Evolutionary conservation across 78 protist genomes (phyloP).

Genomic region (Mastigamoeba balamuthi): DNA sequence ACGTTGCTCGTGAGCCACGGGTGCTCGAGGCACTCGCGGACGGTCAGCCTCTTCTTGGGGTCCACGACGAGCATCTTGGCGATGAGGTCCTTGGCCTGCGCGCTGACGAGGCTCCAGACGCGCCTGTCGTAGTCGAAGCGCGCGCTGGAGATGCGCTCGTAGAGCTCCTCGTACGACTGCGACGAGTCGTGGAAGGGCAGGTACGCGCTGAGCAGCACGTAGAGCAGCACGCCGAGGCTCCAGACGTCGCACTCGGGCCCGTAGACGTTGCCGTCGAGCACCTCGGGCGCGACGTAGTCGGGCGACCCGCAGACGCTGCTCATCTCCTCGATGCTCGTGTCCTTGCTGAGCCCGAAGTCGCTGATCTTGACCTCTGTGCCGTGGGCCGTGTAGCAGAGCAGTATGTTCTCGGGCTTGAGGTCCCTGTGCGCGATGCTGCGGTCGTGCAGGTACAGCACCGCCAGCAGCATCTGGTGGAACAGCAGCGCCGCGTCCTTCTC

Average conservation of each 20-base stretch:
- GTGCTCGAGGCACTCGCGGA: conserved; percentile 65
- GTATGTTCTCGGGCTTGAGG: conserved; percentile 48
- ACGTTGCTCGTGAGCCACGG: conserved; percentile 76
- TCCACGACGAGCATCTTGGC: conserved; percentile 56
- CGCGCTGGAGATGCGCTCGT: too few relatives aligned
- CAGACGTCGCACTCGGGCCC: conserved; percentile 58
- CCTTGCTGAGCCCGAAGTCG: conserved; percentile 69
- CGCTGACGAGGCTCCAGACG: background rate
- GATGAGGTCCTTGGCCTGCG: conserved; percentile 42
- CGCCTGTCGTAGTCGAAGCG: too few relatives aligned
- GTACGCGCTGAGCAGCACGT: conserved; percentile 33
- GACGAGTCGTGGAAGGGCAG: background rate
- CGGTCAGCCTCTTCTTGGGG: conserved; percentile 55
- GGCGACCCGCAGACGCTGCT: conserved; percentile 80
- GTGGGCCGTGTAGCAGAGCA: too few relatives aligned
- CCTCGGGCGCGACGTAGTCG: conserved; percentile 66
- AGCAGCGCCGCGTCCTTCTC: conserved; percentile 65
- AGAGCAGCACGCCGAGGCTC: conserved; percentile 59
- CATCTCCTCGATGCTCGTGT: conserved; percentile 46
- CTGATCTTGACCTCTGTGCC: conserved; percentile 67
- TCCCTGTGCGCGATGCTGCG: conserved; percentile 77
- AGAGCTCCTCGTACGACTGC: background rate
- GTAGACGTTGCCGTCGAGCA: conserved; percentile 44
- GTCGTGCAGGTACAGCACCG: conserved; percentile 68
- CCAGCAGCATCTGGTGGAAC: conserved; percentile 49